A percentile compares a stretch with the other conserved stretches of the same genome.
Evolutionary conservation across 179 eudicot species (phyloP).

Genomic region (Drosera spatulata): DNA sequence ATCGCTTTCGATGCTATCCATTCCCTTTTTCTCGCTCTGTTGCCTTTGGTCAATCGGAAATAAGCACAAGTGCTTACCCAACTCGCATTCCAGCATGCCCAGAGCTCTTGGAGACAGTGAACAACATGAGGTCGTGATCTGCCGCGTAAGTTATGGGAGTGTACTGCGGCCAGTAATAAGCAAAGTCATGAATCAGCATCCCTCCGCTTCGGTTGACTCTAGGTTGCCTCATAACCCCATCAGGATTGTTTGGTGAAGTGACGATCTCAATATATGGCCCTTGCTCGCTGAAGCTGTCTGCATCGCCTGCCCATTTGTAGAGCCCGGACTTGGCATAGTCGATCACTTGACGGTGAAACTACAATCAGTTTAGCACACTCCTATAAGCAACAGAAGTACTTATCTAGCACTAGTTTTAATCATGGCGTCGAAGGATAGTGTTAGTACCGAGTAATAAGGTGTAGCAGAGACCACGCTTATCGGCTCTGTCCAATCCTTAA

Average conservation of each 20-base stretch:
- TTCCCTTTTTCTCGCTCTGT: no score
- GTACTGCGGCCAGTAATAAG: conserved; percentile 95
- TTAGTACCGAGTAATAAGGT: conserved; percentile 87
- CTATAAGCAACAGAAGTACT: no score
- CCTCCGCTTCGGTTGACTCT: conserved; percentile 54
- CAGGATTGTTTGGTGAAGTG: conserved; percentile 95
- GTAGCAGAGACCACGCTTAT: conserved; percentile 70
- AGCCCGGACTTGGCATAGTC: conserved; percentile 76
- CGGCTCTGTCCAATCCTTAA: conserved; percentile 33
- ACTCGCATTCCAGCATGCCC: conserved; percentile 89
- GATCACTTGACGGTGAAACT: conserved; percentile 70
- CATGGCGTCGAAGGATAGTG: no score
- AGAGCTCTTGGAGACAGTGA: conserved; percentile 78
- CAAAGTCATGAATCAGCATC: conserved; percentile 64
- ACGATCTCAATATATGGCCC: conserved; percentile 80
- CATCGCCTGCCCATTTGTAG: conserved; percentile 85
- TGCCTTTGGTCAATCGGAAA: neutral
- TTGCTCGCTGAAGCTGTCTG: conserved; percentile 28
- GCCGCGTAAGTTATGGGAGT: conserved; percentile 63
- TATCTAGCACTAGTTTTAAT: no score
- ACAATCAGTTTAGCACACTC: no score
- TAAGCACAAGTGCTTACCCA: conserved; percentile 31
- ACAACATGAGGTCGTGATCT: conserved; percentile 73
- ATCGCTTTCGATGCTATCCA: no score
- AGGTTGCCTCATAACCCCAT: conserved; percentile 57